These are phyloP conservation scores for Apiospora aurea DNA, from an alignment of 2,329 filamentous ascomycete genomes.

Conservation along the genomic window DNA sequence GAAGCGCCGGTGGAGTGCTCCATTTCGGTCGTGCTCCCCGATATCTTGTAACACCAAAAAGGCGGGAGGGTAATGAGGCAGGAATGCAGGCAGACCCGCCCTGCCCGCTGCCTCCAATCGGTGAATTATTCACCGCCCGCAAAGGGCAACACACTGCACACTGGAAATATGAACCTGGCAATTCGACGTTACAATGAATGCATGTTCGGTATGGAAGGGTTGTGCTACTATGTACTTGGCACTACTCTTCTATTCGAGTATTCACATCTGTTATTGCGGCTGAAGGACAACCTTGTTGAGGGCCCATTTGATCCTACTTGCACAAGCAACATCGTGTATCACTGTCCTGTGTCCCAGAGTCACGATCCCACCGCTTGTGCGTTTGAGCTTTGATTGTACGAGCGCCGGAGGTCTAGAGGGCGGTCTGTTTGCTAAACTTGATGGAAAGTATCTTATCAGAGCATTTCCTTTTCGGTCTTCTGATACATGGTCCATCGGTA, in stretches of 20 bases:
- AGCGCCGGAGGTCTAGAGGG: background rate
- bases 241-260: background rate
- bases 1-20: background rate
- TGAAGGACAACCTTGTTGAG: background rate
- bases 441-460: background rate
- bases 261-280: background rate
- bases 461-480: background rate
- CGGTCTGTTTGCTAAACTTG: background rate
- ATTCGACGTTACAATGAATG: background rate
- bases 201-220: background rate
- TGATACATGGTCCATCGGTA: background rate
- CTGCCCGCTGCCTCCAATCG: background rate
- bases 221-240: background rate
- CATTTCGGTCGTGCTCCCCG: background rate
- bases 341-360: background rate
- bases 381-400: background rate
- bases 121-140: background rate
- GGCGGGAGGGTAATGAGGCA: background rate
- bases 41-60: conserved; percentile 2
- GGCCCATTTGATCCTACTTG: background rate
- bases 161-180: background rate
- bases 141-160: background rate
- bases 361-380: background rate
- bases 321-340: background rate
- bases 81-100: background rate